Evolutionary conservation across 202 grass and related monocot genomes (phyloP).

Genomic region (Bolboschoenoplectus hybrid): DNA sequence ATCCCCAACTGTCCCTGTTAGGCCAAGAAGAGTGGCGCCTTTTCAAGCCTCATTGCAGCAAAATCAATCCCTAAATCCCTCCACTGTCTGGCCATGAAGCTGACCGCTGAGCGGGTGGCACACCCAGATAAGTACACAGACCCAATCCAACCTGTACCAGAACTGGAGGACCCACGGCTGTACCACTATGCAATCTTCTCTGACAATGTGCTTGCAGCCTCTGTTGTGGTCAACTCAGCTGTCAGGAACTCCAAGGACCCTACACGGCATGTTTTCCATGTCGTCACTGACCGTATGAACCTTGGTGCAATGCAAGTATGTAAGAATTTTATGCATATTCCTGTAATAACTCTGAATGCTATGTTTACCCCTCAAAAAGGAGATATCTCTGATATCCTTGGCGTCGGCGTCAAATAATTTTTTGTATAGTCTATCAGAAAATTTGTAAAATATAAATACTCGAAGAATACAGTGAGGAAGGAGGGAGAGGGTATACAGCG

Average conservation of each 20-base stretch:
- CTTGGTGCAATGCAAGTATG: slow-evolving; percentile 93
- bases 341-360: neutral
- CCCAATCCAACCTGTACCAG: slow-evolving; percentile 41
- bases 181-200: slow-evolving; percentile 99
- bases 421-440: neutral
- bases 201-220: slow-evolving; percentile 94
- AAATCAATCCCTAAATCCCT: slow-evolving; percentile 93
- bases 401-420: neutral
- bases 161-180: slow-evolving; percentile 69
- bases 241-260: slow-evolving; percentile 74
- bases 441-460: neutral
- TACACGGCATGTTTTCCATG: slow-evolving; percentile 86
- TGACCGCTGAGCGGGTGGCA: slow-evolving; percentile 86
- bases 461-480: neutral
- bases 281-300: slow-evolving; percentile 96
- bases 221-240: slow-evolving; percentile 87
- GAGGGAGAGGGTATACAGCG: neutral
- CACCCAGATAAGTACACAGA: slow-evolving; percentile 58
- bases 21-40: slow-evolving; percentile 85
- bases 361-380: neutral
- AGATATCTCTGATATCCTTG: neutral
- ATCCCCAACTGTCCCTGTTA: neutral
- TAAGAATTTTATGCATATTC: neutral
- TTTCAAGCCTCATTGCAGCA: slow-evolving; percentile 91
- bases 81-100: slow-evolving; percentile 94